Evolutionary conservation across 352 stramenopile species (phyloP).

Genomic region (Phytophthora pseudosyringae): DNA sequence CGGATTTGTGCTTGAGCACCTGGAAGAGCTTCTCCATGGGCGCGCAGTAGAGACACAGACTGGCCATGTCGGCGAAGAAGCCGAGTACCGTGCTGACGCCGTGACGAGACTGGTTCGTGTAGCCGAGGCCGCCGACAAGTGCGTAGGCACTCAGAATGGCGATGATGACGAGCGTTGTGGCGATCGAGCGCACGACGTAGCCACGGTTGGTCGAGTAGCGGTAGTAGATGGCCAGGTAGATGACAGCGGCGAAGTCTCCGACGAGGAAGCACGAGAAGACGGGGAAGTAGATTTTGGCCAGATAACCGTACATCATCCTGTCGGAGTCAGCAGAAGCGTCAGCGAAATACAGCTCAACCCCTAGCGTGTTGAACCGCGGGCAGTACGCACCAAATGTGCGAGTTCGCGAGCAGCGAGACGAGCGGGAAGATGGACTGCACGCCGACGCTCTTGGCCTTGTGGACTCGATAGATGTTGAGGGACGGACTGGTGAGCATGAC

Average conservation of each 20-base stretch:
- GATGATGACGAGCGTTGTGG: conserved; percentile 21
- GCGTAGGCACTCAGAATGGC: conserved; percentile 42
- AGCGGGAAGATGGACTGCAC: conserved; percentile 57
- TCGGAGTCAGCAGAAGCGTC: conserved; percentile 3
- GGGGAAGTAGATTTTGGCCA: conserved; percentile 55
- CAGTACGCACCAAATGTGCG: conserved; percentile 40
- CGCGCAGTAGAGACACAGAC: conserved; percentile 46
- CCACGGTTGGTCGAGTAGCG: conserved; percentile 43
- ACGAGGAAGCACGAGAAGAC: conserved; percentile 51
- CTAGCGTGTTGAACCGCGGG: background rate
- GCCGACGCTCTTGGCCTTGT: conserved; percentile 43
- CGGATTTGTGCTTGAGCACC: conserved; percentile 51
- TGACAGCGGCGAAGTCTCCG: conserved; percentile 39
- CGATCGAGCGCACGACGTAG: conserved; percentile 35
- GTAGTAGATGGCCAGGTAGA: conserved; percentile 66
- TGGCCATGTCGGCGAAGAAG: conserved; percentile 40
- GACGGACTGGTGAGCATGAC: conserved; percentile 48
- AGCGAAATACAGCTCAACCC: conserved; percentile 1
- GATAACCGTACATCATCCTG: conserved; percentile 61
- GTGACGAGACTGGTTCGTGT: conserved; percentile 44
- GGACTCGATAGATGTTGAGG: conserved; percentile 45
- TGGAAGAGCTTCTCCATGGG: conserved; percentile 54
- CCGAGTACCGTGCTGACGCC: conserved; percentile 41
- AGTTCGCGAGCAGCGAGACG: conserved; percentile 51
- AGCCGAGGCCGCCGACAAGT: conserved; percentile 37